Evolutionary conservation across 768 basidiomycete genomes (phyloP).

Genomic region (Auriscalpium orientale): DNA sequence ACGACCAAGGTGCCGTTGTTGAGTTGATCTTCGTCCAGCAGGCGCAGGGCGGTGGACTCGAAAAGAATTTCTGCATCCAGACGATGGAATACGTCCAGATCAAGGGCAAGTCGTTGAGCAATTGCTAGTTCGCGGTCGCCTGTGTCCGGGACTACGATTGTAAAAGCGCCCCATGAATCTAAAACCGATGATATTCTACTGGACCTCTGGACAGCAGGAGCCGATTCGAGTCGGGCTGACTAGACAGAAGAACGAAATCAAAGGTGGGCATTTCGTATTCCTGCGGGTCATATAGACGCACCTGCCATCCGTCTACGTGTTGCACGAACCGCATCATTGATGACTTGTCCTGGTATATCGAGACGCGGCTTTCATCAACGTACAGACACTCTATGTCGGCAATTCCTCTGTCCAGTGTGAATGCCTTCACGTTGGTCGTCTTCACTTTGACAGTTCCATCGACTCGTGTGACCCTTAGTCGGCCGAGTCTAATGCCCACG

Average conservation of each 20-base stretch:
- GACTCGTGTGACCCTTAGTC: slow-evolving; percentile 24
- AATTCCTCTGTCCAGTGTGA: slow-evolving; percentile 12
- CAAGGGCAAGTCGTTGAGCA: slow-evolving; percentile 62
- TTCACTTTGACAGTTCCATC: slow-evolving; percentile 5
- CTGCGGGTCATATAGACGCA: too few relatives aligned
- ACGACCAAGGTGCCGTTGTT: slow-evolving; percentile 48
- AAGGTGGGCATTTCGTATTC: too few relatives aligned
- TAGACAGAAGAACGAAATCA: too few relatives aligned
- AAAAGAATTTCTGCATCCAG: slow-evolving; percentile 57
- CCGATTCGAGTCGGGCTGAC: too few relatives aligned
- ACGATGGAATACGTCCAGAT: slow-evolving; percentile 58
- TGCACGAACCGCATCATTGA: not conserved
- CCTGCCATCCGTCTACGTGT: too few relatives aligned
- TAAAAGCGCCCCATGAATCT: slow-evolving; percentile 42
- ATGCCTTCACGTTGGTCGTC: slow-evolving; percentile 22
- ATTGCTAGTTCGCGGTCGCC: slow-evolving; percentile 35
- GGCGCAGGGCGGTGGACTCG: slow-evolving; percentile 29
- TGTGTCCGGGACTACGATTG: slow-evolving; percentile 42
- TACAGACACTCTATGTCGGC: not conserved
- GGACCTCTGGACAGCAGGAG: slow-evolving; percentile 2
- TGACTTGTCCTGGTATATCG: not conserved
- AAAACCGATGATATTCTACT: slow-evolving; percentile 52
- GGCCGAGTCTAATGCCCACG: slow-evolving; percentile 26
- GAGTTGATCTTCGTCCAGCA: slow-evolving; percentile 19
- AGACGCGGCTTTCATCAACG: not conserved